Evolutionary conservation across 225 moss, liverwort and hornwort species (phyloP), one percentile per base, ranked within the genome.

Genomic region (Neckera pumila): DNA sequence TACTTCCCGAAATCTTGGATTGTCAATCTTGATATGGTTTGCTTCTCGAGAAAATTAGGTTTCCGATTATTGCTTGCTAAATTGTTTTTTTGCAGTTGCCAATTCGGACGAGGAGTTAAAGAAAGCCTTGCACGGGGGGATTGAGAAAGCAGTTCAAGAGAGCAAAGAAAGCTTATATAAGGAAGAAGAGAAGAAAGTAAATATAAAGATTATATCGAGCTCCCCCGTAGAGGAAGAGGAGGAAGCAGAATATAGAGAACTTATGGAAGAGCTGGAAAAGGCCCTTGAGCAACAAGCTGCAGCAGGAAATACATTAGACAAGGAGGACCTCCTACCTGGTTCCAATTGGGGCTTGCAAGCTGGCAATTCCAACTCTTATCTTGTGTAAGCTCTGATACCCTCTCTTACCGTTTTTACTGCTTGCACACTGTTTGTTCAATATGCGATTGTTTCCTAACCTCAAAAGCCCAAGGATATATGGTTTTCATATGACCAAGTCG

Each of bases 241-340:
- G 86, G 93, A 95, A 82, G 93, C 92, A 45, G 94, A 94, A n/a
- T 94, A 92, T 77, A 93, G 92, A 87, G 93, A 96, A 72, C 91
- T 95, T 53, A 84, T 89, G 88, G 90, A 93, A 83, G 95, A 94
- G 89, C 89, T 94, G 76, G 92, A 93, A 91, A 92, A 93, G 88
- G 92, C 94, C 80, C 92, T 94, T 49, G 93, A 94, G 87, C 92
- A 94, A 64, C 91, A 94, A 88, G 84, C 62, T 49, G 84, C 92
- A 63, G 84, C 84, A 33, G 86, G 81, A 79, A 81, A 76, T 86
- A 82, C 93, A 76, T 42, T 87, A 82, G 88, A 84, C 82, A 65
- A 75, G 86, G 92, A 89, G 23, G 79, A 80, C 42, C 90, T 94
- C 54, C 75, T 92, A 25, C 90, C 87, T 80, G 92, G 81, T 71